phyloP scores from a whole-genome alignment of 768 basidiomycete species.

The Boletus rubropictus region DNA sequence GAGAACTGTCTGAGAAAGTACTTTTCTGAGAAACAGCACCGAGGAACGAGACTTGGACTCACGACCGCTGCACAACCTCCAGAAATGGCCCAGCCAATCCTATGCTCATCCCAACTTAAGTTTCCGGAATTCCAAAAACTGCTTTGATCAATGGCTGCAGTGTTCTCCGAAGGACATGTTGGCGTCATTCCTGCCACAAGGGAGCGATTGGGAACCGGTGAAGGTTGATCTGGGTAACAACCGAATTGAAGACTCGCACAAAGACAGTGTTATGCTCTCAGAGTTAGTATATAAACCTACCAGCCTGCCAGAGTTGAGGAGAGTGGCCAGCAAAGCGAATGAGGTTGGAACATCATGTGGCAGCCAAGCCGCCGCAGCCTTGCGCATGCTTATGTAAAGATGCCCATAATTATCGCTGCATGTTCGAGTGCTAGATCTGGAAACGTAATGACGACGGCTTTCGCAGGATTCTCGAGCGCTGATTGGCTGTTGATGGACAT shows the following conservation, averaged over 20 bases:
- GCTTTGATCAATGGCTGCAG: constrained; percentile 47
- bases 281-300: constrained; percentile 5
- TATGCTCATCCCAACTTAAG: constrained; percentile 54
- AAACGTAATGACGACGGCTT: too few relatives aligned
- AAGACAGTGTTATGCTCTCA: constrained; percentile 1
- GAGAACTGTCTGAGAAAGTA: constrained; percentile 45
- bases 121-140: constrained; percentile 55
- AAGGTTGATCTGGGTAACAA: neutral
- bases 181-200: constrained; percentile 17
- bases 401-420: too few relatives aligned
- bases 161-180: constrained; percentile 50
- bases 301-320: constrained; percentile 4
- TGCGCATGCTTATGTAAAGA: too few relatives aligned
- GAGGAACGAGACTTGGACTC: constrained; percentile 20
- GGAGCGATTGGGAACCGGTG: neutral
- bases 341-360: too few relatives aligned
- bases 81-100: constrained; percentile 70
- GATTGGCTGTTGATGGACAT: too few relatives aligned
- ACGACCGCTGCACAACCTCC: constrained; percentile 56
- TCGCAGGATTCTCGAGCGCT: too few relatives aligned
- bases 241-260: constrained; percentile 4
- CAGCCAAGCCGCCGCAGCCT: neutral
- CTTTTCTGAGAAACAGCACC: neutral
- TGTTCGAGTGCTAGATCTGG: too few relatives aligned
- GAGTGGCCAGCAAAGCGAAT: neutral